Conservation (phyloP, 2,329 filamentous ascomycete genomes). For the Fusarium algeriense region DNA sequence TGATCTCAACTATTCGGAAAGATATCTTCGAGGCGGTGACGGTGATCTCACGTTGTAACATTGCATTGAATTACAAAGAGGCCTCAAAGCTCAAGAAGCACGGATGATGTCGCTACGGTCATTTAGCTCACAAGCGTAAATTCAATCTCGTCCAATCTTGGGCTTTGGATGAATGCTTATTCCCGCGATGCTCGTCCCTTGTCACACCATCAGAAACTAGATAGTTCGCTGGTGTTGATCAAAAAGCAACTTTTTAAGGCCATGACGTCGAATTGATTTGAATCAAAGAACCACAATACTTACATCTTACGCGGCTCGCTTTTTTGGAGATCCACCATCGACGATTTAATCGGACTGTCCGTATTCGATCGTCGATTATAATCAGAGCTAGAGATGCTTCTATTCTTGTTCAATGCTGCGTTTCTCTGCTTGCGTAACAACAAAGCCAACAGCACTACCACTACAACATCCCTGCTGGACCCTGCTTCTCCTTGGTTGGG, state of each 20-base stretch:
- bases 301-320: slow-evolving; percentile 26
- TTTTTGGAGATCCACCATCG: slow-evolving; percentile 22
- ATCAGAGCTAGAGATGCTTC: slow-evolving; percentile 4
- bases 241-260: slow-evolving; percentile 18
- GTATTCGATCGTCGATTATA: slow-evolving; percentile 9
- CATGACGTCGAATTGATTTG: slow-evolving; percentile 42
- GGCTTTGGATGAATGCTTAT: slow-evolving; percentile 32
- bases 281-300: slow-evolving; percentile 44
- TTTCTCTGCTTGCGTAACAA: slow-evolving; percentile 17
- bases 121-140: slow-evolving; percentile 2
- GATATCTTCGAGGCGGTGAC: slow-evolving; percentile 26
- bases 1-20: background rate
- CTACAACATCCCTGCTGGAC: slow-evolving; percentile 18
- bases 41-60: slow-evolving; percentile 1
- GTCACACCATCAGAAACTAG: slow-evolving; percentile 39
- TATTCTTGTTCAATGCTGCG: slow-evolving; percentile 2
- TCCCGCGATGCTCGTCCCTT: slow-evolving; percentile 37
- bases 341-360: background rate
- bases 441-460: background rate
- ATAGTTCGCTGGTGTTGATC: slow-evolving; percentile 36
- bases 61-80: slow-evolving; percentile 10
- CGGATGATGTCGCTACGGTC: slow-evolving; percentile 34
- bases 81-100: slow-evolving; percentile 25
- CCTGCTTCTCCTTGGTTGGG: slow-evolving; percentile 5
- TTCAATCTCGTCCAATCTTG: slow-evolving; percentile 38